Base-by-base conservation (phyloP, 164 flowering plant species). In the Amborella trichopoda region DNA sequence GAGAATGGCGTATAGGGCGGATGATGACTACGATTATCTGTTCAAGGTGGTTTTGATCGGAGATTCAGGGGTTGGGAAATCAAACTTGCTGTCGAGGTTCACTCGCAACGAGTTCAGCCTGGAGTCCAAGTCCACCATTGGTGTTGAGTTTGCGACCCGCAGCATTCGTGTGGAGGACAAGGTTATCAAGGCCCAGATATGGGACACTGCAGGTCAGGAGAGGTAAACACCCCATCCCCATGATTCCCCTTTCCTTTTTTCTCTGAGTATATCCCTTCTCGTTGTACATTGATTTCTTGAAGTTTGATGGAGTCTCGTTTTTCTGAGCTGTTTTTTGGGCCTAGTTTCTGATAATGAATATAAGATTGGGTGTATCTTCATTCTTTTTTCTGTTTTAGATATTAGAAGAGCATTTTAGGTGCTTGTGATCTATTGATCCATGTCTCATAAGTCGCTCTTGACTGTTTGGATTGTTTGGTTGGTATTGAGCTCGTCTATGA, bases 141-240 rank as follows among this genome's bases (percentile, higher is more conserved):
- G 84, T n/a, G 84, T 78, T 40, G 80, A 78, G 50, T 78, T 78
- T 63, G 85, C 85, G 23, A 78, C 81, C 11, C 69, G 87, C 14
- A 72, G 75, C 56, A 74, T 80, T 41, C 78, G 41, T 3, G 80
- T 74, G 26, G 87, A 80, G 40, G 82, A 76, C 38, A 80, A 76
- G 65, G 62, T 79, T 38, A 73, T 79, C 60, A 79, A 79, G 71
- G 82, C 81, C 53, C 86, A 79, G 68, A 79, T 79, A 66, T 80
- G 83, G 83, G 88, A 75, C 58, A 80, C 81, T 23, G 88, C 88
- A 1, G 83, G 83, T 30, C 83, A 80, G 61, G 83, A 77, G 28
- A 74, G 83, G 83, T 80, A 9, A 10, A 23, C 6, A 23, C 17
- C 16, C 20, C 9, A 26, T 28, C 9, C 22, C 48, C 34, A 30